These are phyloP conservation scores for Ganoderma meredithae DNA, from an alignment of 1,284 basidiomycete genomes.

Conservation along the genomic window DNA sequence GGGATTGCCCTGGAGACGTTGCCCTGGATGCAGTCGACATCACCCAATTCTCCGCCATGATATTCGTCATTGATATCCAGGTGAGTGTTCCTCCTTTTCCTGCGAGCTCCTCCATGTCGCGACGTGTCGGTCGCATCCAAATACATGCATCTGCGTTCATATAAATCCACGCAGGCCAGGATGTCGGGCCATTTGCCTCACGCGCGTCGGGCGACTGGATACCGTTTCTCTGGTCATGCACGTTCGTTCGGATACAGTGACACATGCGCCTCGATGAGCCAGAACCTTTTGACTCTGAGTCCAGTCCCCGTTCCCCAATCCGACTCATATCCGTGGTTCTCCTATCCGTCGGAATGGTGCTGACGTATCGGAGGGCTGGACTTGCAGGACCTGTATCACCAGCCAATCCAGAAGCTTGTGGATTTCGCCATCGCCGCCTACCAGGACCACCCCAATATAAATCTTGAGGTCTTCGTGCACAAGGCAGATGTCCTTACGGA, in stretches of 20 bases:
- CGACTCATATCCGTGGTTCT: background rate
- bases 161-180: background rate
- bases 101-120: background rate
- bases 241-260: background rate
- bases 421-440: constrained; percentile 80
- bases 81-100: constrained; percentile 46
- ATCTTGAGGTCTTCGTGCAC: constrained; percentile 95
- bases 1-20: constrained; percentile 92
- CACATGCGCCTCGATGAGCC: background rate
- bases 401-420: constrained; percentile 82
- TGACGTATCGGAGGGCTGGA: background rate
- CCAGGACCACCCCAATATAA: constrained; percentile 75
- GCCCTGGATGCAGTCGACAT: constrained; percentile 81
- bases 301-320: background rate
- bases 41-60: constrained; percentile 79
- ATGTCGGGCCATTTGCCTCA: background rate
- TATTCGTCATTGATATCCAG: constrained; percentile 98
- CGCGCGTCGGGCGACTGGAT: background rate
- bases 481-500: constrained; percentile 94
- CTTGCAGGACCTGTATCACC: constrained; percentile 69
- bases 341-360: background rate
- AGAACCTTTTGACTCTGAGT: background rate
- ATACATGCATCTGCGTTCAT: background rate
- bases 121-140: background rate
- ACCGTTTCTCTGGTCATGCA: background rate